Base-by-base conservation (phyloP, 1,139 yeast species). In the Wickerhamiella infanticola region DNA sequence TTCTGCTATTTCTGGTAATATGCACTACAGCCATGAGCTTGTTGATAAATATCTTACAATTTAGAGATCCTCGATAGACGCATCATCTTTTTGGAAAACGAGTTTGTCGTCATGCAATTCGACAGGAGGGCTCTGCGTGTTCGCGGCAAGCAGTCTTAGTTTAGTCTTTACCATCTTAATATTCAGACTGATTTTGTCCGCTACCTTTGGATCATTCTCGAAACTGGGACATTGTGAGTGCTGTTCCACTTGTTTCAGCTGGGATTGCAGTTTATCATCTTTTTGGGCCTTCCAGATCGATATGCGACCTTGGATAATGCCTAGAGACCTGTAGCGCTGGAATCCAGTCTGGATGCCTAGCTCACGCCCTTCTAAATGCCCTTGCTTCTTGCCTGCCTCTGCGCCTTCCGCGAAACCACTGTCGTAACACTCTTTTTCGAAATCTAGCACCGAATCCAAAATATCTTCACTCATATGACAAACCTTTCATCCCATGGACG, bases 271-370 rank as follows among this genome's bases (percentile, higher is more conserved):
- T 29, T 44, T 41, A 5, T 39, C 26, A 9, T 39, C 48, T 7
- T 42, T 42, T 24, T 42, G 29, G 7, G 45, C 40, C 6, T 50
- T 48, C 70, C 70, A 67, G 3, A 64, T 60, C 5, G 64, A 64
- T 1, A 74, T 57, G 4, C 81, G 60, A 5, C 84, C 84, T 42
- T 67, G 63, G 4, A 82, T 68, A 46, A 79, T 75, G 0, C 94
- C 94, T 3, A 81, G 59, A 0, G 80, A 62, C 11, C 79, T 55
- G 53, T 72, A 80, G 50, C 88, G 65, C 60, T 81, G 88, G 56
- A 75, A 81, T 0, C 86, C 93, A 0, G 85, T 79, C 56, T 83
- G 93, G 45, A 80, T 69, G 0, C 94, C 94, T 56, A 72, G 80
- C 53, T 80, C 83, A 53, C 77, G 77, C 1, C 94, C 94, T 59